phyloP scores from a whole-genome alignment of 1,284 basidiomycete genomes.

The Moniliophthora roreri region DNA sequence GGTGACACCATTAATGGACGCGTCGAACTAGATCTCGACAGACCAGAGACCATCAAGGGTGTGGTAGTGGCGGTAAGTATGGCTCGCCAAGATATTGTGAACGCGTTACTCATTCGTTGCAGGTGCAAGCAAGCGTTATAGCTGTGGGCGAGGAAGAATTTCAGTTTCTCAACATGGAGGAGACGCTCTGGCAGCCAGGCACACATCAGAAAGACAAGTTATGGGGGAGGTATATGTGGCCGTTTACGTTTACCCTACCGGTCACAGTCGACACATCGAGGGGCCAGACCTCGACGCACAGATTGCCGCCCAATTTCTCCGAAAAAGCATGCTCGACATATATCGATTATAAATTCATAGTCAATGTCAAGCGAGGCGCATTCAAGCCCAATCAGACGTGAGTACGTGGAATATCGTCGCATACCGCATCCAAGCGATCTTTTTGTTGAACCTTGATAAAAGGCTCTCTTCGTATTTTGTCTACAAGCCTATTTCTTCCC shows the following conservation, averaged over 20 bases:
- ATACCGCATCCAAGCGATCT: not conserved
- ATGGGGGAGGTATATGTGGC: slow-evolving; percentile 43
- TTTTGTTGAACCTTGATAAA: not conserved
- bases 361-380: slow-evolving; percentile 44
- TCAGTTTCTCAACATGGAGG: slow-evolving; percentile 37
- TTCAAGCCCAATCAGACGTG: slow-evolving; percentile 43
- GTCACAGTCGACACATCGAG: slow-evolving; percentile 31
- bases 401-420: slow-evolving; percentile 10
- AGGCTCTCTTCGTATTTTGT: slow-evolving; percentile 35
- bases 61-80: slow-evolving; percentile 42
- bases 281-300: slow-evolving; percentile 28
- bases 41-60: slow-evolving; percentile 43
- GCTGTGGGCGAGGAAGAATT: slow-evolving; percentile 45
- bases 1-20: slow-evolving; percentile 44
- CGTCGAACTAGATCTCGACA: slow-evolving; percentile 43
- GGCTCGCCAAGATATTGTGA: not conserved
- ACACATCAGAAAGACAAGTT: slow-evolving; percentile 34
- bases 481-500: slow-evolving; percentile 39
- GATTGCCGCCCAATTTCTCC: slow-evolving; percentile 47
- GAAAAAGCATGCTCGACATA: slow-evolving; percentile 44
- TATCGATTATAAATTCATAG: slow-evolving; percentile 49
- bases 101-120: slow-evolving; percentile 3
- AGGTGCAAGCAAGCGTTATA: slow-evolving; percentile 41
- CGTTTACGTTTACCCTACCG: slow-evolving; percentile 46
- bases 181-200: slow-evolving; percentile 36